These are phyloP conservation scores for Linnemannia zychae DNA, from an alignment of 192 early-diverging fungal species.

Conservation along the genomic window DNA sequence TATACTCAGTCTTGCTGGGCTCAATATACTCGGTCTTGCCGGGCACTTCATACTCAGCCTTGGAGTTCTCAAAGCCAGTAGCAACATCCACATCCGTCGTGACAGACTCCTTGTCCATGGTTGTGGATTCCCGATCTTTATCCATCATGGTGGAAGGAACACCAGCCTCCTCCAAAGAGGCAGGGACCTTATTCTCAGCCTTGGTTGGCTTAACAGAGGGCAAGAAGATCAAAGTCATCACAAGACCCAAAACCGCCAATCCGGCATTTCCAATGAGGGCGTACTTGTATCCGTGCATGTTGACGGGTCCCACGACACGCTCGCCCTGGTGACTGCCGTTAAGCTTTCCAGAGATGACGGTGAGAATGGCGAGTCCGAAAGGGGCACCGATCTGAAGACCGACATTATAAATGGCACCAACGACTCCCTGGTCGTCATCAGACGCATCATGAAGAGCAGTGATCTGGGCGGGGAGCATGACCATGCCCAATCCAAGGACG, in stretches of 20 bases:
- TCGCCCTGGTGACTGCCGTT: constrained; percentile 23
- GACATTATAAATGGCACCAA: constrained; percentile 56
- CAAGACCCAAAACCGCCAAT: constrained; percentile 27
- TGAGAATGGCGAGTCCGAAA: constrained; percentile 56
- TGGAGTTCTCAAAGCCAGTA: background rate
- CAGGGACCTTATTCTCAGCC: background rate
- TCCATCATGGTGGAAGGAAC: background rate
- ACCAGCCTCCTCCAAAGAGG: constrained; percentile 37
- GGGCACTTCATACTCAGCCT: background rate
- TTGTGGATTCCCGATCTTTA: background rate
- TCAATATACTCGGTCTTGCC: background rate
- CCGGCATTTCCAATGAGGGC: constrained; percentile 27
- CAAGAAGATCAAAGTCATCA: constrained; percentile 37
- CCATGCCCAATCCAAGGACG: constrained; percentile 45
- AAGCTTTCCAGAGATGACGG: constrained; percentile 53
- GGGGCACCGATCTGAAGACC: constrained; percentile 56
- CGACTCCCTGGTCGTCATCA: constrained; percentile 55
- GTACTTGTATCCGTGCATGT: constrained; percentile 50
- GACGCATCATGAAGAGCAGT: constrained; percentile 45
- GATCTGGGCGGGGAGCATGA: constrained; percentile 53
- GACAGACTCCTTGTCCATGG: constrained; percentile 4
- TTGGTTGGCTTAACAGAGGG: constrained; percentile 33
- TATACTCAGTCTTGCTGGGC: background rate
- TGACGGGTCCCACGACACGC: constrained; percentile 11
- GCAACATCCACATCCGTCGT: background rate